These are phyloP conservation scores for Agrocybe praecox DNA, from an alignment of 768 basidiomycete genomes.

Conservation along the genomic window DNA sequence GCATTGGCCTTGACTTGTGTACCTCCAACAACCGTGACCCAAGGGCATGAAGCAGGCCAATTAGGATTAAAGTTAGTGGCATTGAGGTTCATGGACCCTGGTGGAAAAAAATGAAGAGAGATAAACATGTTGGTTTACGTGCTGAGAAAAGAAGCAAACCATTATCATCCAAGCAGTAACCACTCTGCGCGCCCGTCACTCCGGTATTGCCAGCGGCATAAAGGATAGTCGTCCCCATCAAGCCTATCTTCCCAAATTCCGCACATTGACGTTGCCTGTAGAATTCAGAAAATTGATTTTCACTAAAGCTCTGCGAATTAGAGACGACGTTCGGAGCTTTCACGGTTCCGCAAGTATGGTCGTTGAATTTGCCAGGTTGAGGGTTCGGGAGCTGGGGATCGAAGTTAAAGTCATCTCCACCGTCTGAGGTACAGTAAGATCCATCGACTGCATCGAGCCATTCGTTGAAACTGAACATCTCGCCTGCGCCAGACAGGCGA, in stretches of 20 bases:
- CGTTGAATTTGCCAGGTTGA: constrained; percentile 28
- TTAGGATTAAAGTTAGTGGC: constrained; percentile 44
- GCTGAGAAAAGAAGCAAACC: constrained; percentile 3
- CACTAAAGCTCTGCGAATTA: constrained; percentile 33
- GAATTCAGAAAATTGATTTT: constrained; percentile 25
- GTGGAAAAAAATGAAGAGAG: background rate
- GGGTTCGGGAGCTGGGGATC: constrained; percentile 18
- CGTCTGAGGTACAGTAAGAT: constrained; percentile 44
- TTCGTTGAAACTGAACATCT: constrained; percentile 45
- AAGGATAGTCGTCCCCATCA: constrained; percentile 58
- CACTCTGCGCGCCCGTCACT: constrained; percentile 37
- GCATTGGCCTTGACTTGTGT: constrained; percentile 44
- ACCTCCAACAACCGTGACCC: constrained; percentile 50
- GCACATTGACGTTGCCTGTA: constrained; percentile 35
- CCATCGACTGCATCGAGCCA: constrained; percentile 49
- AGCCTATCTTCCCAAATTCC: constrained; percentile 41
- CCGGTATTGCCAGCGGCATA: constrained; percentile 63
- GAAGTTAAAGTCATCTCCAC: constrained; percentile 40
- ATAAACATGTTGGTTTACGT: background rate
- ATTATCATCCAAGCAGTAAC: constrained; percentile 36
- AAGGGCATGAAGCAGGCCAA: constrained; percentile 48
- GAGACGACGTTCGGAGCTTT: constrained; percentile 35
- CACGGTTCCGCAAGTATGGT: constrained; percentile 33
- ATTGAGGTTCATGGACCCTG: constrained; percentile 34
- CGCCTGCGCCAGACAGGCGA: constrained; percentile 20